Base-by-base conservation (phyloP, 1,284 basidiomycete genomes). In the Pyrrhoderma lamaoense region DNA sequence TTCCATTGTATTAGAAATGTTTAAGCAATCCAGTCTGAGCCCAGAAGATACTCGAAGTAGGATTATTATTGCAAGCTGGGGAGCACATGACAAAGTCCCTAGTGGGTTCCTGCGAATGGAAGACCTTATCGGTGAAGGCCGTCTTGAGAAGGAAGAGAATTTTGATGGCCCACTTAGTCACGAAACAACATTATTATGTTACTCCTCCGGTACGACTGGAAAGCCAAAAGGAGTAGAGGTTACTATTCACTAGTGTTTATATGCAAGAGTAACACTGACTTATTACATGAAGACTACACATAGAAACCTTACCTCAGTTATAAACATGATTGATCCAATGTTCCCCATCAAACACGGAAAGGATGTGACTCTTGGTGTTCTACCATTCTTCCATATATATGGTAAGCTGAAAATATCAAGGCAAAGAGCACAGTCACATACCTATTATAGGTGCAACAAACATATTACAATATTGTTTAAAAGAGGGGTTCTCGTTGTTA, bases 131-230 rank as follows among this genome's bases (percentile, higher is more conserved):
- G 61, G 62, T 0, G 60, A 66, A 1, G 79, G 79, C 1, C 62
- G 64, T 13, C 61, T 81, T n/a, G 53, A 59, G 7, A 58, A 62
- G 7, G 77, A 79, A 58, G 77, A 77, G 52, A 66, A 59, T 46
- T 79, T 82, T 52, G 72, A 79, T 16, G 75, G 72, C 0, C 58
- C 67, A 1, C 60, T 67, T 18, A 66, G 76, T 0, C 59, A 80
- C 39, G 73, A 80, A 57, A 82, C 82, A 0, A 65, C 70, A 1
- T 80, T 80, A 57, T 63, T 89, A 35, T 88, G 82, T 58, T 86
- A 86, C 60, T 74, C 71, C 18, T 82, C 79, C 51, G 82, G 83
- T 5, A 86, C 82, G 4, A 81, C 79, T 0, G 78, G 78, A 0
- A 75, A 75, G 47, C 76, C 76, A 11, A 81, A 84, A 51, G 70